Conservation (phyloP, 306 rosid species). For the Sindora glabra region DNA sequence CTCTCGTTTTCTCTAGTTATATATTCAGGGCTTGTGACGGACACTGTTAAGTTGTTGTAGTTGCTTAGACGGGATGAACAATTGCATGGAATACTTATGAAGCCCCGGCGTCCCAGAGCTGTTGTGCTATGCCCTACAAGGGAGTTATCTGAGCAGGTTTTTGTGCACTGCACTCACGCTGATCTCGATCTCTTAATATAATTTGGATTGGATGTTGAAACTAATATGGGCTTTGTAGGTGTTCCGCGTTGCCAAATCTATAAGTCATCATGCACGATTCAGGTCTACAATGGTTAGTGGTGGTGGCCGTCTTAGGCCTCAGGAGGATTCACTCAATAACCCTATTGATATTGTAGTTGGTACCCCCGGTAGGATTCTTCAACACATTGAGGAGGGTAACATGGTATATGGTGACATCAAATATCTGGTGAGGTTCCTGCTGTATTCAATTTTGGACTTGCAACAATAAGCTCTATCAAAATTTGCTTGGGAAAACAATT, state of each 20-base stretch:
- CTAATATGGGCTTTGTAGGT: slow-evolving; percentile 50
- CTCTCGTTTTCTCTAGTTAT: background rate
- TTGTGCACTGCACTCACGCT: slow-evolving; percentile 18
- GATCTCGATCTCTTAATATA: background rate
- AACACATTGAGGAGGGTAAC: slow-evolving; percentile 92
- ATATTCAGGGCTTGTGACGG: slow-evolving; percentile 6
- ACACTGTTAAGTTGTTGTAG: slow-evolving; percentile 31
- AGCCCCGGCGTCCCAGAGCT: slow-evolving; percentile 86
- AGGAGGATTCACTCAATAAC: slow-evolving; percentile 76
- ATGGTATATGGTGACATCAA: slow-evolving; percentile 86
- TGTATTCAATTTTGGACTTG: background rate
- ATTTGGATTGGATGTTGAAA: background rate
- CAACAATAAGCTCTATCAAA: background rate
- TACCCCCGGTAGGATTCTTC: slow-evolving; percentile 92
- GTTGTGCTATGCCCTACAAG: slow-evolving; percentile 88
- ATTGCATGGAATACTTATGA: slow-evolving; percentile 56
- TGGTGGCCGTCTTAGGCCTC: slow-evolving; percentile 85
- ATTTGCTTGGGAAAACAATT: background rate
- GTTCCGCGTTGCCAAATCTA: slow-evolving; percentile 81
- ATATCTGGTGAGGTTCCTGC: slow-evolving; percentile 53
- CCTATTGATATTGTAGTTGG: slow-evolving; percentile 91
- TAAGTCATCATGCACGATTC: slow-evolving; percentile 87
- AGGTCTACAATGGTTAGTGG: slow-evolving; percentile 93
- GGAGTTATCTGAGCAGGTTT: slow-evolving; percentile 92
- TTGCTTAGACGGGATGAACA: slow-evolving; percentile 78